Evolutionary conservation across 2,329 filamentous ascomycete genomes (phyloP).

Genomic region (Massarina eburnea): DNA sequence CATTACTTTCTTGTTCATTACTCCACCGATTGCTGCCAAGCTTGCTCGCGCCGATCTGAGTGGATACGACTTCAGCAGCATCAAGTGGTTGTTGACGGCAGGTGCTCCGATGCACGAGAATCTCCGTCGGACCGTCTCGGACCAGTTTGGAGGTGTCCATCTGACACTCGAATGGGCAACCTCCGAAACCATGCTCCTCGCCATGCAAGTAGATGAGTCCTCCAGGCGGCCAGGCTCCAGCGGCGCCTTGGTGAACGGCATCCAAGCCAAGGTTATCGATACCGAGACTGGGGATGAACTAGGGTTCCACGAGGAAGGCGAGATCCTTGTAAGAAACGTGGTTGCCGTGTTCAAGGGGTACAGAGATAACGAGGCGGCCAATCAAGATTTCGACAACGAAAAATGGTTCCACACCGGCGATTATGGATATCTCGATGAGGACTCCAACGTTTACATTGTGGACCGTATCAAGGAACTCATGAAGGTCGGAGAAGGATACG

Average conservation of each 20-base stretch:
- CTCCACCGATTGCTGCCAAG: slow-evolving; percentile 22
- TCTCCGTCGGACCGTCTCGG: slow-evolving; percentile 15
- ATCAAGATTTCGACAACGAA: slow-evolving; percentile 67
- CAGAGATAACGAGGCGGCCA: slow-evolving; percentile 68
- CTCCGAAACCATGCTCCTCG: slow-evolving; percentile 26
- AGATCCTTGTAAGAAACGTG: neutral
- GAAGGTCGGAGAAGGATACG: slow-evolving; percentile 3
- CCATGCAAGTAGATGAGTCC: slow-evolving; percentile 20
- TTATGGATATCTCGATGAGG: slow-evolving; percentile 10
- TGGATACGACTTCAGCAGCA: slow-evolving; percentile 9
- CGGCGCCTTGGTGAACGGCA: slow-evolving; percentile 17
- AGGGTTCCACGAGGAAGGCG: neutral
- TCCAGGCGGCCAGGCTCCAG: slow-evolving; percentile 19
- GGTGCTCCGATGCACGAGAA: slow-evolving; percentile 27
- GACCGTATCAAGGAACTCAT: slow-evolving; percentile 18
- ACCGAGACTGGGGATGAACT: neutral
- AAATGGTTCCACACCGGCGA: slow-evolving; percentile 45
- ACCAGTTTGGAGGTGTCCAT: slow-evolving; percentile 18
- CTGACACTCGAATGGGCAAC: slow-evolving; percentile 26
- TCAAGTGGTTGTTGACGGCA: slow-evolving; percentile 30
- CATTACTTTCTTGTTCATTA: slow-evolving; percentile 25
- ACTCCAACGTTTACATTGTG: slow-evolving; percentile 15
- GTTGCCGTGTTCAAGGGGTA: slow-evolving; percentile 65
- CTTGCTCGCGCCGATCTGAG: slow-evolving; percentile 12
- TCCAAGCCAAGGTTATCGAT: slow-evolving; percentile 1